phyloP scores from a whole-genome alignment of 345 rosid genomes.

The Psidium guajava region DNA sequence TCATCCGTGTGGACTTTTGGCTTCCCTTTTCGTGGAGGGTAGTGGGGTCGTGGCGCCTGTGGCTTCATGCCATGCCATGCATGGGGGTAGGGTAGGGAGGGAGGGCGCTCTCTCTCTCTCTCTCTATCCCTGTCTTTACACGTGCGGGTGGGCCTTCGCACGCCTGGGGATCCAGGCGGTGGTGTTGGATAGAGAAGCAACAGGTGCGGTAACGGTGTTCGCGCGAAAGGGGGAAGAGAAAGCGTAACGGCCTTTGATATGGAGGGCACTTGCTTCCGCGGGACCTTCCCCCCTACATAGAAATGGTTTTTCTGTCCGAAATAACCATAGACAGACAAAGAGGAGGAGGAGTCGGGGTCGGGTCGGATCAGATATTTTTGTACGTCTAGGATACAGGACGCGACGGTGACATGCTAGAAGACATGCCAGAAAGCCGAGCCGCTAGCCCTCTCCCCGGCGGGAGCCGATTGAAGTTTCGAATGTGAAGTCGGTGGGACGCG shows the following conservation, averaged over 20 bases:
- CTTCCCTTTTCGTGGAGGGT: background rate
- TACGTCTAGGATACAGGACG: background rate
- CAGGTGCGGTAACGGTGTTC: background rate
- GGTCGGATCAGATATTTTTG: background rate
- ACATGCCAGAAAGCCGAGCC: background rate
- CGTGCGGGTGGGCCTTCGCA: background rate
- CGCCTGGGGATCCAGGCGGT: background rate
- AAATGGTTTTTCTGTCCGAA: background rate
- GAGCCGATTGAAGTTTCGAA: too few relatives aligned
- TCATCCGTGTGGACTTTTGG: background rate
- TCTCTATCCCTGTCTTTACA: background rate
- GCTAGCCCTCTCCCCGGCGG: too few relatives aligned
- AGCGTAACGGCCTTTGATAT: background rate
- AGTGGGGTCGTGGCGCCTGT: background rate
- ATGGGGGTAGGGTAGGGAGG: too few relatives aligned
- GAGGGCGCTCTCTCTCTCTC: background rate
- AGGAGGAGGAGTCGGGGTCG: too few relatives aligned
- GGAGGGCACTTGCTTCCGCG: background rate
- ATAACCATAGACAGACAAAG: background rate
- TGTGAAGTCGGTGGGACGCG: background rate
- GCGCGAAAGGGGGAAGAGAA: background rate
- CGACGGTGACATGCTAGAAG: too few relatives aligned
- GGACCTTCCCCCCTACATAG: background rate
- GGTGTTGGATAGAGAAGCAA: background rate
- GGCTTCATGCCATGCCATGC: too few relatives aligned